Conservation (phyloP, 2,329 filamentous ascomycete genomes). For the Verticillium nubilum region DNA sequence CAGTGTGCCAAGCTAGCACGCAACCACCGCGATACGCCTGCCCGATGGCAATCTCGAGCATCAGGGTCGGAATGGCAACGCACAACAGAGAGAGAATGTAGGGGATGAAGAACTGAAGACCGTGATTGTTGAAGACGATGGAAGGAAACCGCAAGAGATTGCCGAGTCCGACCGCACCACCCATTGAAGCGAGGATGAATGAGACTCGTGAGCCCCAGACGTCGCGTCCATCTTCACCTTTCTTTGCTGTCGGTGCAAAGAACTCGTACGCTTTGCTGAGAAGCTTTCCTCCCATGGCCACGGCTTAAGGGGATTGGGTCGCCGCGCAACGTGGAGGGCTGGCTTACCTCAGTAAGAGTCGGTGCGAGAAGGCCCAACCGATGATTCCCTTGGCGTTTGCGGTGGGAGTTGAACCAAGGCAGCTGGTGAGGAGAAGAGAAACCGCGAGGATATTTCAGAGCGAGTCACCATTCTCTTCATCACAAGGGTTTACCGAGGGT, state of each 20-base stretch:
- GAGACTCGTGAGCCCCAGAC: constrained; percentile 41
- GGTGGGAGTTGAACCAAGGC: too few relatives aligned
- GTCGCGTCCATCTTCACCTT: constrained; percentile 25
- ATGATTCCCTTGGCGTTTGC: too few relatives aligned
- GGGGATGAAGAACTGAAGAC: constrained; percentile 51
- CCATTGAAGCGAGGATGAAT: constrained; percentile 44
- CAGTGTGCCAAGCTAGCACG: constrained; percentile 43
- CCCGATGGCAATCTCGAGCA: constrained; percentile 60
- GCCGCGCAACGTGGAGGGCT: too few relatives aligned
- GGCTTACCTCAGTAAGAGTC: too few relatives aligned
- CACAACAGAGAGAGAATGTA: constrained; percentile 45
- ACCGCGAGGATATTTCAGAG: too few relatives aligned
- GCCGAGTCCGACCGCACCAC: constrained; percentile 47
- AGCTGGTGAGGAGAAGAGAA: too few relatives aligned
- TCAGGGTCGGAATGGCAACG: constrained; percentile 46
- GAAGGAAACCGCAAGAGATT: constrained; percentile 51
- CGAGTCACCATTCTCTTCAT: too few relatives aligned
- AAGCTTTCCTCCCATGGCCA: too few relatives aligned
- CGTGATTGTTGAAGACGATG: constrained; percentile 50
- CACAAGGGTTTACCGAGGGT: too few relatives aligned
- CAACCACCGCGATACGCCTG: constrained; percentile 50
- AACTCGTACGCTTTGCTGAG: constrained; percentile 12
- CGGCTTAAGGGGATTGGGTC: too few relatives aligned
- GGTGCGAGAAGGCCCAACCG: too few relatives aligned
- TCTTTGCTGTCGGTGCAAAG: constrained; percentile 15